Base-by-base conservation (phyloP, 2,329 filamentous ascomycete species). In the Penicillium crustosum region DNA sequence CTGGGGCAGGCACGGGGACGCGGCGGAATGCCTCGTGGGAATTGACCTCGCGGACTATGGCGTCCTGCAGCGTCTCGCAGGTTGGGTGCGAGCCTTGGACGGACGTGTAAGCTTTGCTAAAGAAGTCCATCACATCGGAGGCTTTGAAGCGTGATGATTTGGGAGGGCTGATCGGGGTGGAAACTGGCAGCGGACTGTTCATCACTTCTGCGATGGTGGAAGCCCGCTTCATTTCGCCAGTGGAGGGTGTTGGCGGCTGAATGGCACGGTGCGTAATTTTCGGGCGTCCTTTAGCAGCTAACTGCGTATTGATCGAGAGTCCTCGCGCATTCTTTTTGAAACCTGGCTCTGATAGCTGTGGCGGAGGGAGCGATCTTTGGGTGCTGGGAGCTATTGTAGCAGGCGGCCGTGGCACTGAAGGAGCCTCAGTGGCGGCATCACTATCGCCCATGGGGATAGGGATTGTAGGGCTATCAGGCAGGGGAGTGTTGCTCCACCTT, bases 41-140 rank as follows among this genome's bases (percentile, higher is more conserved):
- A 53, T 78, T 78, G 50, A 78, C 76, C 55, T 78, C 76, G 10
- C 75, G 73, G 33, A 78, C 66, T 39, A 78, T 78, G 17, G 75
- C 70, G 64, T 78, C 76, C 57, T 78, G 75, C 15, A 78, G 62
- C 6, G 71, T 73, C 59, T 78, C 75, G 53, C 74, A 75, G 1
- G 73, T 76, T 15, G 76, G 71, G 44, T 73, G 66, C 2, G 70
- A 60, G n/a, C 64, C 58, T 45, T 70, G 68, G 7, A 66, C 66
- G 2, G 73, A 70, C 36, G 52, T 63, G 45, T 73, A 76, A 6
- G 74, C 74, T 61, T 76, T 73, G 50, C 65, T 74, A 50, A 78
- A 75, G 61, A 78, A 63, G 27, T 73, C 71, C 74, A 78, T 77
- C 33, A 78, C 73, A 55, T 78, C 75, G 6, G 73, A 68, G 17